A percentile compares a stretch with the other conserved stretches of the same genome.
phyloP scores from a whole-genome alignment of 1,139 yeast genomes.

The Zygosaccharomyces pseudobailii region DNA sequence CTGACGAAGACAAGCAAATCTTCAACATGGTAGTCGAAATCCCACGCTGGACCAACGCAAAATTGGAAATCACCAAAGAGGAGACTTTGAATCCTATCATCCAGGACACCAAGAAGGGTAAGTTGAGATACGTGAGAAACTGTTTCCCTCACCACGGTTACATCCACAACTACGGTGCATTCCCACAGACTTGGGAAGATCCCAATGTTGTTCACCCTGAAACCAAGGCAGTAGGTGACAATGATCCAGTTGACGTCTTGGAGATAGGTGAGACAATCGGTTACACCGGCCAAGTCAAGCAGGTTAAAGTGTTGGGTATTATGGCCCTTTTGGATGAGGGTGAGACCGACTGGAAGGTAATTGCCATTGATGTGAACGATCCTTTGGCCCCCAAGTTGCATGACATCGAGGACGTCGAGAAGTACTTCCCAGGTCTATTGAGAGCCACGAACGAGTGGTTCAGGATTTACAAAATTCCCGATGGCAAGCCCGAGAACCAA shows the following conservation, averaged over 20 bases:
- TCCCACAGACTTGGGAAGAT: constrained; percentile 96
- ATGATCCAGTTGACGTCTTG: constrained; percentile 87
- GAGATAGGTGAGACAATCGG: constrained; percentile 77
- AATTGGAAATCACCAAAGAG: constrained; percentile 73
- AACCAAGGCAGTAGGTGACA: constrained; percentile 79
- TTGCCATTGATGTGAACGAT: constrained; percentile 78
- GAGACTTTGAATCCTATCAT: constrained; percentile 70
- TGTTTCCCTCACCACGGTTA: constrained; percentile 89
- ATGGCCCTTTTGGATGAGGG: constrained; percentile 89
- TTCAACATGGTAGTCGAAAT: constrained; percentile 86
- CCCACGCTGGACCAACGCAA: constrained; percentile 89
- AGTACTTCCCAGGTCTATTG: constrained; percentile 77
- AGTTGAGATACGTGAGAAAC: constrained; percentile 78
- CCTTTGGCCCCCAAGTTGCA: constrained; percentile 71
- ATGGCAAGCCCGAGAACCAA: constrained; percentile 82
- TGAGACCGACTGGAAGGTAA: constrained; percentile 95
- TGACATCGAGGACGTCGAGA: constrained; percentile 78
- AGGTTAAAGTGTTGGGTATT: constrained; percentile 80
- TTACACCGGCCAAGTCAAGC: constrained; percentile 69
- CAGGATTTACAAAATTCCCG: constrained; percentile 91
- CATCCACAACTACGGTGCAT: constrained; percentile 89
- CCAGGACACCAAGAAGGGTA: constrained; percentile 82
- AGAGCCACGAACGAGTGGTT: constrained; percentile 90
- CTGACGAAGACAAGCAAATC: constrained; percentile 59
- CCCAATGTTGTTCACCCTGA: constrained; percentile 60